phyloP scores from a whole-genome alignment of 768 basidiomycete genomes.

The Coprinopsis cinerea region DNA sequence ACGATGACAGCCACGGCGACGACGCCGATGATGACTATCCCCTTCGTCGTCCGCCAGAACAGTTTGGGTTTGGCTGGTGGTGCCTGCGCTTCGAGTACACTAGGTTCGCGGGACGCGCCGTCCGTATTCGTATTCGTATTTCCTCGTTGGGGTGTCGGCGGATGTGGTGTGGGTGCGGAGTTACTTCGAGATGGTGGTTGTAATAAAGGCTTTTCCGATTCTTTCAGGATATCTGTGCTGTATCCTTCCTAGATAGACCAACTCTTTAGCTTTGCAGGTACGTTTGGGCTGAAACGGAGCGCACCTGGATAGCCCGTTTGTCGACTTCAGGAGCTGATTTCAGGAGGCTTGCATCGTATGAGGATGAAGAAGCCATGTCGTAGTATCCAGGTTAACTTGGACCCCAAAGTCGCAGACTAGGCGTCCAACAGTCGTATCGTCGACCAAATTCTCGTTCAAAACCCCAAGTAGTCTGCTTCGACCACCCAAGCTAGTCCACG shows the following conservation, averaged over 20 bases:
- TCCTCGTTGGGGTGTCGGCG: conserved; percentile 13
- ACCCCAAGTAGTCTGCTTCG: no score
- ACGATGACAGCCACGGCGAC: conserved; percentile 3
- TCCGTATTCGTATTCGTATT: no score
- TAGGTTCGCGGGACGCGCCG: neutral
- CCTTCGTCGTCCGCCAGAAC: conserved; percentile 7
- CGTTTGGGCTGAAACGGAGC: neutral
- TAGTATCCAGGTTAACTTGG: no score
- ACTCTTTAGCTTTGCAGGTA: neutral
- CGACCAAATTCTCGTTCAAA: no score
- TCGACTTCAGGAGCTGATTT: conserved; percentile 1
- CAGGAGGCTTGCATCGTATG: conserved; percentile 3
- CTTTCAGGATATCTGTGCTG: conserved; percentile 20
- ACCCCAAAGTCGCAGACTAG: no score
- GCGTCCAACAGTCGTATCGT: no score
- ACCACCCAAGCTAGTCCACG: no score
- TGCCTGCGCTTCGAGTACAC: neutral
- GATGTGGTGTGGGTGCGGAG: conserved; percentile 11
- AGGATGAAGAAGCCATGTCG: neutral
- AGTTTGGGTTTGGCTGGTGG: neutral
- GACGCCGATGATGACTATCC: conserved; percentile 1
- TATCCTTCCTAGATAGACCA: conserved; percentile 19
- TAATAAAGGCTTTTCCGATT: conserved; percentile 8
- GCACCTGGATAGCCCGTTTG: conserved; percentile 5
- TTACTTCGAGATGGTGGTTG: conserved; percentile 4